Percentiles rank a stretch among this genome's conserved stretches.
Conservation (phyloP, 2,329 filamentous ascomycete genomes). For the Cladosporium cucumerinum region DNA sequence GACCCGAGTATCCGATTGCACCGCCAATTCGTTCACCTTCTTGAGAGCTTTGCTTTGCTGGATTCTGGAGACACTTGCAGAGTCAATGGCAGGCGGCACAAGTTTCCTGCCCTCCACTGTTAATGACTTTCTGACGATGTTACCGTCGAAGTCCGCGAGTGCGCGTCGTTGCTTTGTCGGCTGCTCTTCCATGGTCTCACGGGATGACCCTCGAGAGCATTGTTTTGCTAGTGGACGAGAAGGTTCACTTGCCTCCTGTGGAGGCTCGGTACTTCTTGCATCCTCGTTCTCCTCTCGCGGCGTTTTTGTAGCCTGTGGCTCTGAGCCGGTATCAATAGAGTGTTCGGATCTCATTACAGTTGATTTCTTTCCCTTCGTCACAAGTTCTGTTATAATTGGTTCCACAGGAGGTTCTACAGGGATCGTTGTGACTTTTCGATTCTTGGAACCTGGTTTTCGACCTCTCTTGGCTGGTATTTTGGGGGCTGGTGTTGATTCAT, state of each 20-base stretch:
- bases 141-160: constrained; percentile 8
- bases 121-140: neutral
- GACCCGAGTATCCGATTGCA: neutral
- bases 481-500: neutral
- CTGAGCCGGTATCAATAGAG: neutral
- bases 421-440: neutral
- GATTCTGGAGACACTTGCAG: neutral
- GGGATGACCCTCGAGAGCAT: neutral
- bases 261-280: neutral
- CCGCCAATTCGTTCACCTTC: neutral
- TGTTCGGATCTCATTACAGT: neutral
- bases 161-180: neutral
- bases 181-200: neutral
- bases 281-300: neutral
- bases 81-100: neutral
- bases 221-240: neutral
- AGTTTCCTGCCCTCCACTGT: neutral
- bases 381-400: neutral
- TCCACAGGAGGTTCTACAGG: neutral
- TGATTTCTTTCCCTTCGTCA: neutral
- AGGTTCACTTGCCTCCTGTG: neutral
- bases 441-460: neutral
- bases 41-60: neutral
- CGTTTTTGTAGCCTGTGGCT: neutral
- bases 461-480: neutral